Evolutionary conservation across 2,329 filamentous ascomycete species (phyloP), one percentile per base, ranked within the genome.

Genomic region (Sporothrix protearum): DNA sequence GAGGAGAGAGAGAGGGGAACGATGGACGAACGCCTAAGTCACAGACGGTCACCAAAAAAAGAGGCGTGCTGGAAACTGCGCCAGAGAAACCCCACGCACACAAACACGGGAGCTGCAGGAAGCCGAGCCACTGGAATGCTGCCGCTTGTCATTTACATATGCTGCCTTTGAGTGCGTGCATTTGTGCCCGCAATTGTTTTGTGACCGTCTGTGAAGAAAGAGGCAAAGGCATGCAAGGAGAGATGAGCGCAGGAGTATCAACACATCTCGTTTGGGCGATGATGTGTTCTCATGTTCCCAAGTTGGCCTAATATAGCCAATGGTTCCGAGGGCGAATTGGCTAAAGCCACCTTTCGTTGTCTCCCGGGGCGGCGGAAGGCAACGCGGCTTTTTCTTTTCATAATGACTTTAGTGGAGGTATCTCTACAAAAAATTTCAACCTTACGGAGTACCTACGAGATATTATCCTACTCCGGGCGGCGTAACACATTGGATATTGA

Each of bases 1-100:
- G 22, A 25, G 49, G 45, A 49, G 12, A 1, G 25, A 53, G 19
- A 39, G 57, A 9, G n/a, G 57, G 19, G n/a, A 9, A 25, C 19
- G 28, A 63, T 63, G 57, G n/a, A 42, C 57, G 33, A 42, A 42
- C n/a, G 33, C 57, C 57, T 63, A 28, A 25, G n/a, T 6, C 3
- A 3, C n/a, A 47, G 59, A 14, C 8, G 7, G 42, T 47, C n/a
- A 53, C 49, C 12, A 53, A 25, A 25, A 28, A 28, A 3, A 19
- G 36, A 57, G 68, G 70, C 72, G 73, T 73, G 72, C 59, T 73
- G 57, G 53, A 57, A 74, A 71, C 28, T 74, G 73, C 73, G 57
- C 71, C 28, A 68, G 49, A 33, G n/a, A 63, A 49, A 30, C 36
- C 59, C 47, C 55, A 70, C 55, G 42, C 19, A 63, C 36, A 28